phyloP scores from a whole-genome alignment of 305 asterid species.

The Rubia peregrina region DNA sequence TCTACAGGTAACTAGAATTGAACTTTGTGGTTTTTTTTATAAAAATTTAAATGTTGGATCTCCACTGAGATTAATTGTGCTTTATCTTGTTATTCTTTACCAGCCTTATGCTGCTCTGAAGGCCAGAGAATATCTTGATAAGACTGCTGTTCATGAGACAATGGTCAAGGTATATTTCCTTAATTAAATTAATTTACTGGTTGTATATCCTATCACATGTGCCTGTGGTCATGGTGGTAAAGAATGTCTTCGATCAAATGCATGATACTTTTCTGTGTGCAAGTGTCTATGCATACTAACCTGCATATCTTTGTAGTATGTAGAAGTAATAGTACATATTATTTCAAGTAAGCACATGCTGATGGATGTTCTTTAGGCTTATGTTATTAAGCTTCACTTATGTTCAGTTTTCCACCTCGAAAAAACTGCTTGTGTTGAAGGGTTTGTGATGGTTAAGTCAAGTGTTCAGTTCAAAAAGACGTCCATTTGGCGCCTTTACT shows the following conservation, averaged over 20 bases:
- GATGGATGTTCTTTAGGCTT: not conserved
- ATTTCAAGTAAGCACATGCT: not conserved
- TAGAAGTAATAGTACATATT: not conserved
- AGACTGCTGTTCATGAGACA: constrained; percentile 88
- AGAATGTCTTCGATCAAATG: not conserved
- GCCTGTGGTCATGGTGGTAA: not conserved
- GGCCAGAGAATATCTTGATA: constrained; percentile 94
- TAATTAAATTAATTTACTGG: not conserved
- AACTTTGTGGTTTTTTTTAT: not conserved
- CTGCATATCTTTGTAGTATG: not conserved
- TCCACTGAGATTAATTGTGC: not conserved
- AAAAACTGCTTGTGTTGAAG: not conserved
- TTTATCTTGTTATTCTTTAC: constrained; percentile 13
- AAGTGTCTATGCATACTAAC: not conserved
- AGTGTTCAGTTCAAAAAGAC: not conserved
- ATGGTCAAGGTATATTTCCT: constrained; percentile 42
- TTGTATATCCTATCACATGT: not conserved
- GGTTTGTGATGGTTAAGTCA: not conserved
- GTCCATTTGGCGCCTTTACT: not conserved
- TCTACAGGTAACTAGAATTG: constrained; percentile 58
- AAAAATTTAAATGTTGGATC: not conserved
- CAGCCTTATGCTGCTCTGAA: constrained; percentile 98
- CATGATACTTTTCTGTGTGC: not conserved
- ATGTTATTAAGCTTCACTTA: not conserved
- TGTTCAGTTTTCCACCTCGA: not conserved